Percentiles rank a stretch among this genome's conserved stretches.
phyloP scores from a whole-genome alignment of 495 filamentous ascomycete genomes.

The Cryomyces antarcticus region DNA sequence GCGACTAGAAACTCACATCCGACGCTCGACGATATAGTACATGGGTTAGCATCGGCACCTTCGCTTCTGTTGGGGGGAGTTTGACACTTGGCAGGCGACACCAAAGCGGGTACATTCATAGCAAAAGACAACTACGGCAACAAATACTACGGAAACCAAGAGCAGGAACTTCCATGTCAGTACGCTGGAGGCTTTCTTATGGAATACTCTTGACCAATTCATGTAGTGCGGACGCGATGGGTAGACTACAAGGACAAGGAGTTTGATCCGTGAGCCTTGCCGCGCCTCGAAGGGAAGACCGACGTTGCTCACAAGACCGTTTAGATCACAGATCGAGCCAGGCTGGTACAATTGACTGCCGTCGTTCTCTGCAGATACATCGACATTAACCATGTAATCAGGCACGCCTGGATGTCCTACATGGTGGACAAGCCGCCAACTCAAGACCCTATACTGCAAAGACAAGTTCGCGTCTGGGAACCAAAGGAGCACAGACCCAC shows the following conservation, averaged over 20 bases:
- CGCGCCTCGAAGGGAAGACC: no score
- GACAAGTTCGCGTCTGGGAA: constrained; percentile 53
- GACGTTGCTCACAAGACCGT: no score
- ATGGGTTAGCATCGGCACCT: constrained; percentile 4
- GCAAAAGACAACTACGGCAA: constrained; percentile 82
- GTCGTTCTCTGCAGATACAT: background rate
- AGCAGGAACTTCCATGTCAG: constrained; percentile 82
- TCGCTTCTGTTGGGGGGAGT: background rate
- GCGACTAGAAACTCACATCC: constrained; percentile 5
- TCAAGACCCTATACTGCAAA: constrained; percentile 49
- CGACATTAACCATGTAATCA: constrained; percentile 8
- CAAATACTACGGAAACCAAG: constrained; percentile 87
- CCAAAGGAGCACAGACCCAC: constrained; percentile 51
- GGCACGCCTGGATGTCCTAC: constrained; percentile 95
- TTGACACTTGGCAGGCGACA: constrained; percentile 49
- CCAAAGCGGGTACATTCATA: constrained; percentile 79
- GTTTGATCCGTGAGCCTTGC: constrained; percentile 49
- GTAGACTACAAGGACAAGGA: constrained; percentile 84
- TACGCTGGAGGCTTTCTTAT: background rate
- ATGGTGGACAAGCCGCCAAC: constrained; percentile 71
- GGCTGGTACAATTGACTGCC: constrained; percentile 42
- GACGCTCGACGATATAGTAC: constrained; percentile 11
- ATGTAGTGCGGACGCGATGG: constrained; percentile 83
- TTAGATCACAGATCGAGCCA: constrained; percentile 60
- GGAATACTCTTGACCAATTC: constrained; percentile 1